Percentiles rank a stretch among this genome's conserved stretches.
Conservation (phyloP, 2,329 filamentous ascomycete species). For the Sclerotinia sclerotiorum region DNA sequence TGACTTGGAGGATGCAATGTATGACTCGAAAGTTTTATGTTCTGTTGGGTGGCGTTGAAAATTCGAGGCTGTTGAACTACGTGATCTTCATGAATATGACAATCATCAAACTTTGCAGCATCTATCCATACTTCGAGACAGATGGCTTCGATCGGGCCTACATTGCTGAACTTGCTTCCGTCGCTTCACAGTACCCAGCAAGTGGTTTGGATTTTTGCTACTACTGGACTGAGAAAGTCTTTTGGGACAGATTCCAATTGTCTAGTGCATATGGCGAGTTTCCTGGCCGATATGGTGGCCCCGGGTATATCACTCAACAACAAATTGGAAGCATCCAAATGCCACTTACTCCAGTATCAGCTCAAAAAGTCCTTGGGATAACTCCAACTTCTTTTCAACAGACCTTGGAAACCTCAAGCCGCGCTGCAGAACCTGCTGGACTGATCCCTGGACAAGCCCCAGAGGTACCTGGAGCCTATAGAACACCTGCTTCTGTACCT, state of each 20-base stretch:
- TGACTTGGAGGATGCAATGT: not conserved
- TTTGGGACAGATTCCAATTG: conserved; percentile 4
- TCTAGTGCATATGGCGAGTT: conserved; percentile 8
- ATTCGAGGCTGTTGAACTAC: not conserved
- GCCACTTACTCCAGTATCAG: not conserved
- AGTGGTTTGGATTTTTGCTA: conserved; percentile 10
- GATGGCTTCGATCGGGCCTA: conserved; percentile 12
- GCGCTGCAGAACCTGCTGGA: not conserved
- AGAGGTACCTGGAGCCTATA: not conserved
- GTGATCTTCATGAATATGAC: not conserved
- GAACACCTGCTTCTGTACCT: not conserved
- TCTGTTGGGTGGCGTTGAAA: fast-evolving
- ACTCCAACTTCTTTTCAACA: not conserved
- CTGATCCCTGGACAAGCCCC: not conserved
- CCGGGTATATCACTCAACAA: not conserved
- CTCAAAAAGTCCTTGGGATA: not conserved
- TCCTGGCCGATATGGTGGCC: conserved; percentile 3
- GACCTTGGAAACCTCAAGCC: not conserved
- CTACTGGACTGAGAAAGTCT: conserved; percentile 6
- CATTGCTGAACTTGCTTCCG: not conserved
- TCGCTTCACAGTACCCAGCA: not conserved
- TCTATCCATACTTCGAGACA: conserved; percentile 3
- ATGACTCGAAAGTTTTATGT: not conserved
- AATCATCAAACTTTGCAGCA: not conserved
- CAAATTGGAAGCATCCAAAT: not conserved